Base-by-base conservation (phyloP, 257 asterid genomes). In the Pogostemon cablin region DNA sequence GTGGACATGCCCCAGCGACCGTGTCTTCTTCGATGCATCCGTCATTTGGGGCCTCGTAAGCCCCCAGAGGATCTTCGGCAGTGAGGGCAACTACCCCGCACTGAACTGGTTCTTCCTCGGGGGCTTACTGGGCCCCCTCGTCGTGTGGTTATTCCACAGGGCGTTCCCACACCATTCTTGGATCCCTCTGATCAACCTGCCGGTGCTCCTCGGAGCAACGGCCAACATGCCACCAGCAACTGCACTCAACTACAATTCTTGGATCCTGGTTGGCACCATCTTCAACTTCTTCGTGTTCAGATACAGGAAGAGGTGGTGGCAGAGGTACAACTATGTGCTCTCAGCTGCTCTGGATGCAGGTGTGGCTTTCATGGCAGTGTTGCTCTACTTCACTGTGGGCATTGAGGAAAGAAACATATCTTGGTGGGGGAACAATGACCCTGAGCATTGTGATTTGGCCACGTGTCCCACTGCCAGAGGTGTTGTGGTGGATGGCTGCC, bases 11-110 rank as follows among this genome's bases (percentile, higher is more conserved):
- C 86, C 95, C 2, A 48, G 32, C 2, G 96, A 90, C 57, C 86
- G 62, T 0, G 91, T 87, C 39, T 87, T 90, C 84, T 90, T 73
- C 41, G 90, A 87, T 12, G 96, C 95, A 3, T 87, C 96, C 0
- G 92, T 90, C 6, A 87, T 90, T 1, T 90, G 96, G 96, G 96
- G 96, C 2, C 80, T 90, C 0, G 90, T 86, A 0, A 72, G 96
- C 4, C 96, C 96, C 0, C 70, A 1, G 38, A 69, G 95, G 38
- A 90, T 90, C 1, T 90, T 90, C 12, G 92, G 92, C 37, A 69
- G n/a, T 3, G 41, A 65, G 0, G 95, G 96, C 1, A 86, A 86
- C 81, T 90, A 87, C 55, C 11, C 83, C 0, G 88, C 88, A 0
- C 81, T 90, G 2, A 90, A 90, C 75, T 90, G 92, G 92, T 86